Conservation (phyloP, 2,329 filamentous ascomycete species). For the Biscogniauxia marginata region DNA sequence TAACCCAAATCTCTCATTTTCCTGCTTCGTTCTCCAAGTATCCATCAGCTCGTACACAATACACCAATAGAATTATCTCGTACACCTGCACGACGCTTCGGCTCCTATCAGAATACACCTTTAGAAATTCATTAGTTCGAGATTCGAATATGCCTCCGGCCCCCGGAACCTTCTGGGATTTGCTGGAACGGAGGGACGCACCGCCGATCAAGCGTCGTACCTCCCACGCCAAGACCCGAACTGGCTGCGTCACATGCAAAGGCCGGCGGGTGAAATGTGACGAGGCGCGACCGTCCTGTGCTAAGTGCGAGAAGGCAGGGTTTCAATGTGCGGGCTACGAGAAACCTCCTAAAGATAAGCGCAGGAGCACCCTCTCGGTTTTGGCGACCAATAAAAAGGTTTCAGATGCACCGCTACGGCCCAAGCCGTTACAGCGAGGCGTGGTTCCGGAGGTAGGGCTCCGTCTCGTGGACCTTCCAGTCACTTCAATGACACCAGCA, state of each 20-base stretch:
- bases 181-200: conserved; percentile 18
- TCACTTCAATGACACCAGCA: conserved; percentile 14
- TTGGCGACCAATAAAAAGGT: neutral
- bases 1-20: neutral
- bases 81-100: neutral
- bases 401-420: conserved; percentile 5
- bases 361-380: neutral
- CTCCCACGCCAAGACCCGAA: conserved; percentile 21
- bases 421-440: conserved; percentile 7
- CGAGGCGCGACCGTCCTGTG: conserved; percentile 21
- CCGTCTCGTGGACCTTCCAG: conserved; percentile 4
- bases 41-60: neutral
- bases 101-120: neutral
- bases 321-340: conserved; percentile 20
- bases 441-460: neutral
- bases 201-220: conserved; percentile 18
- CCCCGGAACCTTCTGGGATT: conserved; percentile 21
- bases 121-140: neutral
- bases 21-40: neutral
- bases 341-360: conserved; percentile 2
- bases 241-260: conserved; percentile 25
- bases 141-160: conserved; percentile 15
- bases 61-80: neutral
- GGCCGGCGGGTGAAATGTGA: conserved; percentile 23
- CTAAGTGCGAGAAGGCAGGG: conserved; percentile 19